These are phyloP conservation scores for Lipomyces spencermartinsiae DNA, from an alignment of 805 yeast genomes.

Conservation along the genomic window DNA sequence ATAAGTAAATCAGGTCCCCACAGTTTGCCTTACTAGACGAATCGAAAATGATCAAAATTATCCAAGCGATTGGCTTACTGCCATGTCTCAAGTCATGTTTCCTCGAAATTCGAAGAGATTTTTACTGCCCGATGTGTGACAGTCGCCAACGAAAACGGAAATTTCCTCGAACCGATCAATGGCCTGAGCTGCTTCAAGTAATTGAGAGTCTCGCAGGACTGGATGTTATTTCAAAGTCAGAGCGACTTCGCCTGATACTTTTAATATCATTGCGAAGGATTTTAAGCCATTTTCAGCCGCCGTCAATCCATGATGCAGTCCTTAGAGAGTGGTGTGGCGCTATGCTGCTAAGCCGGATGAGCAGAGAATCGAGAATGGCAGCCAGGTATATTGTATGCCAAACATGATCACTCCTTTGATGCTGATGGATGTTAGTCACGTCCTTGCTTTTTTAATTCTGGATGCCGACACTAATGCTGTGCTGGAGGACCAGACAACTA, in stretches of 20 bases:
- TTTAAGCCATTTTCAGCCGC: conserved; percentile 10
- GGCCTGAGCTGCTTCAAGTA: conserved; percentile 8
- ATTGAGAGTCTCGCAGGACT: background rate
- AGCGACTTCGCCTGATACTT: background rate
- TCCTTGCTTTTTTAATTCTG: conserved; percentile 14
- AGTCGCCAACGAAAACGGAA: background rate
- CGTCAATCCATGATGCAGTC: background rate
- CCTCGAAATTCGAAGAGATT: background rate
- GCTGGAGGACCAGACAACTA: conserved; percentile 4
- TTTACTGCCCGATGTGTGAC: conserved; percentile 8
- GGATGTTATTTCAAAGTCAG: background rate
- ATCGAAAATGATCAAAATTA: background rate
- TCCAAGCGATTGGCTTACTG: conserved; percentile 5
- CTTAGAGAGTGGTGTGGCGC: conserved; percentile 6
- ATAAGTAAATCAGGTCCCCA: background rate
- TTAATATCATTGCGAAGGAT: conserved; percentile 8
- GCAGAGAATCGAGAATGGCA: conserved; percentile 16
- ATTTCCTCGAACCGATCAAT: background rate
- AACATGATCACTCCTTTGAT: background rate
- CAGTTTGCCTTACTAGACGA: conserved; percentile 2
- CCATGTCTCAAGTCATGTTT: conserved; percentile 7
- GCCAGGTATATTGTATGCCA: conserved; percentile 8
- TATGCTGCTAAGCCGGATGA: conserved; percentile 7
- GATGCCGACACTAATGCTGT: background rate
- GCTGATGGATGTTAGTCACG: conserved; percentile 12